These are phyloP conservation scores for Venturiaceae sp. DNA, from an alignment of 2,329 filamentous ascomycete species.

Conservation along the genomic window DNA sequence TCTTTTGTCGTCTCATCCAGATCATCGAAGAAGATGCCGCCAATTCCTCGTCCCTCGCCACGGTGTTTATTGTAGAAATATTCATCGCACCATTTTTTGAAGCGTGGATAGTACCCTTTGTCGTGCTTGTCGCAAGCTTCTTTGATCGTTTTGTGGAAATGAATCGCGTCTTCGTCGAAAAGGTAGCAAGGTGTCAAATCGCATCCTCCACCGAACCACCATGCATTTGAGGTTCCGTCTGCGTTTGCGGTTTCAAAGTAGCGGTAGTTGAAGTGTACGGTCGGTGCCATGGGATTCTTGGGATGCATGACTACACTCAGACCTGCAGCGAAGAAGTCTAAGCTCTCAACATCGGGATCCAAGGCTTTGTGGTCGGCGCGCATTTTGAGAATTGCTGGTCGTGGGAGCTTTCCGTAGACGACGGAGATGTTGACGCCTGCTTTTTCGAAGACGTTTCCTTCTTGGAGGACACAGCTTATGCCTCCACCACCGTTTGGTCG, in stretches of 20 bases:
- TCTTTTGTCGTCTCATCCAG: constrained; percentile 80
- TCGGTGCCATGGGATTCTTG: constrained; percentile 91
- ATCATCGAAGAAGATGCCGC: constrained; percentile 98
- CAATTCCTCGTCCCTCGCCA: constrained; percentile 74
- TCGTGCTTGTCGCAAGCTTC: constrained; percentile 89
- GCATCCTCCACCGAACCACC: constrained; percentile 97
- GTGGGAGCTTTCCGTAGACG: constrained; percentile 84
- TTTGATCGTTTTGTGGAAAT: constrained; percentile 93
- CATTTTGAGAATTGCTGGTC: constrained; percentile 86
- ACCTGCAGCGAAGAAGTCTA: constrained; percentile 93
- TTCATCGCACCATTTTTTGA: constrained; percentile 97
- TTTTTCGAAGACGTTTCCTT: constrained; percentile 96
- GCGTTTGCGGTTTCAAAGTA: constrained; percentile 94
- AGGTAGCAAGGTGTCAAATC: constrained; percentile 90
- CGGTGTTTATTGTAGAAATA: constrained; percentile 96
- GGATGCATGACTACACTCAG: constrained; percentile 91
- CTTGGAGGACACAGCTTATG: constrained; percentile 88
- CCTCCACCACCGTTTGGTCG: constrained; percentile 85
- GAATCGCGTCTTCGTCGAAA: constrained; percentile 92
- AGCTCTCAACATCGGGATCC: constrained; percentile 61
- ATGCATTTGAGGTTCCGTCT: constrained; percentile 71
- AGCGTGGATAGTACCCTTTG: constrained; percentile 80
- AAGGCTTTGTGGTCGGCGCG: constrained; percentile 89
- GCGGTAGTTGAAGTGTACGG: constrained; percentile 94
- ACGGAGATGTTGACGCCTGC: constrained; percentile 91